These are phyloP conservation scores for Talaromyces borbonicus DNA, from an alignment of 495 filamentous ascomycete species.

Conservation along the genomic window DNA sequence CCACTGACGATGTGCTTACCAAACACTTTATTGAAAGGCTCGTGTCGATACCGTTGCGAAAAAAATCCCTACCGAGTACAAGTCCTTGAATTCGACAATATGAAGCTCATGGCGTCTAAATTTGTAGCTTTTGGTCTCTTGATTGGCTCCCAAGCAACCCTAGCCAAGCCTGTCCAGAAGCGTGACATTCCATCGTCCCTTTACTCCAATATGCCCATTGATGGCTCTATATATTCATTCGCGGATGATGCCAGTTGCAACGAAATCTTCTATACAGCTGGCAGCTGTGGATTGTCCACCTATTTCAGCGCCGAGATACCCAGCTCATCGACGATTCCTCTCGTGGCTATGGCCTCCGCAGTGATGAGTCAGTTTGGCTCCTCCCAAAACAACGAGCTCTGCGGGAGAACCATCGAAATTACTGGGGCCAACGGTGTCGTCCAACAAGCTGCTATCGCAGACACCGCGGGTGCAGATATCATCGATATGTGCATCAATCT, in stretches of 20 bases:
- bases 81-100: no score
- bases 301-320: conserved; percentile 4
- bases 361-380: conserved; percentile 6
- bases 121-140: background rate
- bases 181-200: conserved; percentile 3
- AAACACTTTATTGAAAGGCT: no score
- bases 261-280: conserved; percentile 3
- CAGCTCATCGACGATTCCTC: background rate
- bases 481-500: conserved; percentile 7
- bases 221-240: conserved; percentile 5
- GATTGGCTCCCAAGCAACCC: background rate
- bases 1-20: no score
- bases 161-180: conserved; percentile 1
- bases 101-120: conserved; percentile 1
- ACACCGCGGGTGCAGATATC: conserved; percentile 5
- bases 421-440: conserved; percentile 5
- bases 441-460: conserved; percentile 4
- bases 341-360: conserved; percentile 3
- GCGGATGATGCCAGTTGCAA: conserved; percentile 4
- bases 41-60: no score
- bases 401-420: conserved; percentile 7
- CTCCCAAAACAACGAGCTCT: conserved; percentile 5
- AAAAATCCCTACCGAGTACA: no score
- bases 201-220: conserved; percentile 1
- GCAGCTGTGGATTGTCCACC: conserved; percentile 7